Base-by-base conservation (phyloP, 345 rosid species). In the Ailanthus altissimus region DNA sequence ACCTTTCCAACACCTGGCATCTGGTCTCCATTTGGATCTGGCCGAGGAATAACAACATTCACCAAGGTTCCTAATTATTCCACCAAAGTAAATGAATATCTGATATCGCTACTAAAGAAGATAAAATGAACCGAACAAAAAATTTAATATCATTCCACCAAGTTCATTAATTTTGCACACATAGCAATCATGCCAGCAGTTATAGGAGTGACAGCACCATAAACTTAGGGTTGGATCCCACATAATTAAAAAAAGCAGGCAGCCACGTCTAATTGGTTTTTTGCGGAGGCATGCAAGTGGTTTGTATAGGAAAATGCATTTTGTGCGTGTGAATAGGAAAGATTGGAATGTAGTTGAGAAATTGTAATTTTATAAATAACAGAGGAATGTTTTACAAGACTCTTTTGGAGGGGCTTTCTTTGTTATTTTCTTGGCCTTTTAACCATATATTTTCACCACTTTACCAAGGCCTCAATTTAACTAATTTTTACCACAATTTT, bases 31-130 rank as follows among this genome's bases (percentile, higher is more conserved):
- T 1, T 54, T 25, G 62, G 61, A 70, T 72, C 53, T 70, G 82
- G 79, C 60, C 82, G 76, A 70, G 82, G 82, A 70, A 80, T 80
- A 32, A 80, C 79, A 40, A 80, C 82, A 43, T 70, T 69, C 47
- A 75, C 69, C 76, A 80, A 70, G 16, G 75, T 70, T 51, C 82
- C 82, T 80, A 23, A 61, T 62, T 40, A 75, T 64, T 40, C 25
- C 47, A 79, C 54, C 32, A 57, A 23, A 49, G 32, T 38, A 43
- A 63, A 21, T 4, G 9, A 43, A 50, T 51, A 23, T 14, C 49
- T 36, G 36, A 46, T 32, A 49, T 38, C 21, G 28, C 36, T 36
- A 51, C 15, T 38, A 60, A 45, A 15, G n/a, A 16, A 28, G 42
- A 23, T 1, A 8, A 40, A 63, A 45, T 23, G 56, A 10, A 20